Evolutionary conservation across 176 grass and related monocot genomes (phyloP).

Genomic region (Zizania latifolia): DNA sequence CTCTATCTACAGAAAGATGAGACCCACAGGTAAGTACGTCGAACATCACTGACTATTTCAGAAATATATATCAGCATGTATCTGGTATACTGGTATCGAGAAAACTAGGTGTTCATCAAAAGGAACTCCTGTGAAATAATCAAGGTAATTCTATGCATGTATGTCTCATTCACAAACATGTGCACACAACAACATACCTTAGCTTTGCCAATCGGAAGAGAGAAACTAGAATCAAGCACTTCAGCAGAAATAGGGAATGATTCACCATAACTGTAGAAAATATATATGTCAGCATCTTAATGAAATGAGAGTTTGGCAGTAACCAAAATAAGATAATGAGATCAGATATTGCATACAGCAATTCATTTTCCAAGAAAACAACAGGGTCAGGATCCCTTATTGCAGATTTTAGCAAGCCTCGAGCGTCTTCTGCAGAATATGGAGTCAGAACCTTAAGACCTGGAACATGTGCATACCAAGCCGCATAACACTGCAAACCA

Average conservation of each 20-base stretch:
- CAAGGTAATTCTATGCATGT: not conserved
- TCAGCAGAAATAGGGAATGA: conserved; percentile 87
- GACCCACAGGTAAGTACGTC: conserved; percentile 10
- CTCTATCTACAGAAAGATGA: conserved; percentile 56
- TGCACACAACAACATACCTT: conserved; percentile 47
- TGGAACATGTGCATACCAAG: conserved; percentile 97
- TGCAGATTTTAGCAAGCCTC: conserved; percentile 91
- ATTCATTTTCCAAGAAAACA: conserved; percentile 97
- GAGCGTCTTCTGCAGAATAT: conserved; percentile 90
- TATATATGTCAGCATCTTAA: conserved; percentile 15
- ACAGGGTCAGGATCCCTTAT: conserved; percentile 98
- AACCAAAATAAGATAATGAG: conserved; percentile 1
- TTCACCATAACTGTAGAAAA: conserved; percentile 78
- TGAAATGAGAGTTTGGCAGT: not conserved
- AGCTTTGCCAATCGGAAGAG: conserved; percentile 89
- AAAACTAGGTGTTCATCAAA: conserved; percentile 4
- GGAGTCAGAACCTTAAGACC: conserved; percentile 87
- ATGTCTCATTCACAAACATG: not conserved
- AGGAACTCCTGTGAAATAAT: not conserved
- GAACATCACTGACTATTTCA: conserved; percentile 17
- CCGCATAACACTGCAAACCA: conserved; percentile 87
- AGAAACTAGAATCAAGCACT: conserved; percentile 95
- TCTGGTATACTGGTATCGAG: not conserved
- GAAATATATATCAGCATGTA: not conserved
- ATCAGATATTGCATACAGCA: conserved; percentile 58